A percentile compares a stretch with the other conserved stretches of the same genome.
These are phyloP conservation scores for Eleusine indica DNA, from an alignment of 176 grass and related monocot species.

Conservation along the genomic window DNA sequence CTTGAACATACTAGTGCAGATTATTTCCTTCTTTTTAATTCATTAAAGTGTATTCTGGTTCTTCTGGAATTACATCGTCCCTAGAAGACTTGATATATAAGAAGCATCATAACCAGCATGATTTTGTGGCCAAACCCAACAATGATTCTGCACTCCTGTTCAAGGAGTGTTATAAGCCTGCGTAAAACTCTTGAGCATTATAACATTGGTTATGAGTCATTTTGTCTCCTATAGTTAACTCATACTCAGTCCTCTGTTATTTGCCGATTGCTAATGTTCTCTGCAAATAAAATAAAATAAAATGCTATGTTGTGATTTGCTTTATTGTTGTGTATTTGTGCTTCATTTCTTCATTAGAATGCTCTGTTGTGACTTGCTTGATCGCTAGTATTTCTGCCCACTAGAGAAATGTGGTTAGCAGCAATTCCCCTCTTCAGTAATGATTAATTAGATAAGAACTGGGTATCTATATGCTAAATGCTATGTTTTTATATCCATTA, in stretches of 20 bases:
- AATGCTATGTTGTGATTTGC: no score
- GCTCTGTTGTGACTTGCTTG: not conserved
- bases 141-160: not conserved
- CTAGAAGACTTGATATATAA: not conserved
- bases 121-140: not conserved
- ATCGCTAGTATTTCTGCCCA: not conserved
- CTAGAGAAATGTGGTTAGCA: slow-evolving; percentile 9
- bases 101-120: not conserved
- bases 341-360: not conserved
- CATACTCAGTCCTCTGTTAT: not conserved
- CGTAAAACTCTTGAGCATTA: slow-evolving; percentile 18
- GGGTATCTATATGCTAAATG: not conserved
- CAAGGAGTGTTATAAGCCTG: not conserved
- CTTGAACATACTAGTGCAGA: not conserved
- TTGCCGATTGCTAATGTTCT: not conserved
- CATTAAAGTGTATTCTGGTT: not conserved
- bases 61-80: slow-evolving; percentile 6
- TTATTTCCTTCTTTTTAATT: not conserved
- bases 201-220: not conserved
- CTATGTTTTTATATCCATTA: not conserved
- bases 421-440: not conserved
- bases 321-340: no score
- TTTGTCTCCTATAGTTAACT: not conserved
- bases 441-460: not conserved
- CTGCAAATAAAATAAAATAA: slow-evolving; percentile 9